phyloP scores from a whole-genome alignment of 2,329 filamentous ascomycete species.

The Paecilomyces sp. region DNA sequence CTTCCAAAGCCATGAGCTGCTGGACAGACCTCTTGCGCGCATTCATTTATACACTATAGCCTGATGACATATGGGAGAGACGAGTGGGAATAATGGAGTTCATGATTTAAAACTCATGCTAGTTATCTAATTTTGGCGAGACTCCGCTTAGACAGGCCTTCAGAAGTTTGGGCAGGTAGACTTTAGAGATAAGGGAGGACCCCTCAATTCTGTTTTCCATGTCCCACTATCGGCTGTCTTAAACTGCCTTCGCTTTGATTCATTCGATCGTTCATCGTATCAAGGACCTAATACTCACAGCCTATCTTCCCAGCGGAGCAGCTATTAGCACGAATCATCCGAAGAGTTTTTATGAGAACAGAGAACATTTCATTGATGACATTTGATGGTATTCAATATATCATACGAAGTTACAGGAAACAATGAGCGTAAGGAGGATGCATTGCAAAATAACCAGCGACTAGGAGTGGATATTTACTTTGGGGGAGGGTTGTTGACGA shows the following conservation, averaged over 20 bases:
- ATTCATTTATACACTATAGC: not conserved
- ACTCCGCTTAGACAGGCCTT: not conserved
- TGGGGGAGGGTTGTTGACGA: conserved; percentile 79
- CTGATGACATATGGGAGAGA: not conserved
- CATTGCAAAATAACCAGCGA: conserved; percentile 1
- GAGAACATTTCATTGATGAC: conserved; percentile 3
- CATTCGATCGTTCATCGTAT: conserved; percentile 10
- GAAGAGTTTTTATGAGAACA: conserved; percentile 10
- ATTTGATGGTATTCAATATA: conserved; percentile 3
- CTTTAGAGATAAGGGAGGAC: not conserved
- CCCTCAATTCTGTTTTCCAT: not conserved
- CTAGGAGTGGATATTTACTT: conserved; percentile 56
- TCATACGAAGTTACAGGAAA: conserved; percentile 11
- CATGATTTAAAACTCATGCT: not conserved
- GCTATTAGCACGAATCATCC: conserved; percentile 28
- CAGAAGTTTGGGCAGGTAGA: not conserved
- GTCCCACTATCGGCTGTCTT: not conserved
- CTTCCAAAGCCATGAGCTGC: conserved; percentile 55
- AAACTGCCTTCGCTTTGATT: conserved; percentile 1
- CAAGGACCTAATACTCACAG: conserved; percentile 27
- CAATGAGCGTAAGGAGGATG: conserved; percentile 10
- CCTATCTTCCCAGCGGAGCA: conserved; percentile 35
- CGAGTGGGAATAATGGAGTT: not conserved
- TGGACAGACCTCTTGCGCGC: not conserved
- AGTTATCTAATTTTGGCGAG: not conserved